phyloP scores from a whole-genome alignment of 78 protist species.

The Cyanophora paradoxa region DNA sequence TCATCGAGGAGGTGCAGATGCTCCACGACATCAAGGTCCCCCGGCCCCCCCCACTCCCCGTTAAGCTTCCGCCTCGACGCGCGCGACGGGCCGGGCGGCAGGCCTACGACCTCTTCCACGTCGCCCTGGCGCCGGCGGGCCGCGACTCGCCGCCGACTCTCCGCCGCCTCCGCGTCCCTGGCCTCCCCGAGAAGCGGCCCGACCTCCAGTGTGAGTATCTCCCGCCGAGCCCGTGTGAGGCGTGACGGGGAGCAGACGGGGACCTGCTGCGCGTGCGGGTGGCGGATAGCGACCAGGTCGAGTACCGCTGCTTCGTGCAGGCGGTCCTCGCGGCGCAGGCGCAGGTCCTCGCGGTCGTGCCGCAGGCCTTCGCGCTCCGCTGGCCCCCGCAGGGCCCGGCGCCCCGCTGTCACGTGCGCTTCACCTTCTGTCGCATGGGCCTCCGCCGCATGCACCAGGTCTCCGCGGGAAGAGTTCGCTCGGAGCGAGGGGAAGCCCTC shows the following conservation, averaged over 20 bases:
- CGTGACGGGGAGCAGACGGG: no score
- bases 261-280: neutral
- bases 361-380: neutral
- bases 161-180: no score
- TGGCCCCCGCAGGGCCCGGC: neutral
- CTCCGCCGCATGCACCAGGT: neutral
- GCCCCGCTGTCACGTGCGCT: neutral
- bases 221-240: no score
- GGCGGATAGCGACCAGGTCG: neutral
- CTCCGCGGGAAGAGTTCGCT: neutral
- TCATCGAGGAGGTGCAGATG: neutral
- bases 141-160: no score
- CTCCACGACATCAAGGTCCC: neutral
- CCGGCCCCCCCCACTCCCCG: neutral
- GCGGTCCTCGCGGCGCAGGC: no score
- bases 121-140: no score
- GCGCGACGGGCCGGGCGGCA: neutral
- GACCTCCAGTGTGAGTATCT: no score
- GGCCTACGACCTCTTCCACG: no score
- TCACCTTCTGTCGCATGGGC: neutral
- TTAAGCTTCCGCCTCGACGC: neutral
- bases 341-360: neutral
- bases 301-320: no score
- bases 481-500: neutral
- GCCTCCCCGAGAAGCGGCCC: no score